Evolutionary conservation across 2,329 filamentous ascomycete genomes (phyloP).

Genomic region (Shiraia sp.): DNA sequence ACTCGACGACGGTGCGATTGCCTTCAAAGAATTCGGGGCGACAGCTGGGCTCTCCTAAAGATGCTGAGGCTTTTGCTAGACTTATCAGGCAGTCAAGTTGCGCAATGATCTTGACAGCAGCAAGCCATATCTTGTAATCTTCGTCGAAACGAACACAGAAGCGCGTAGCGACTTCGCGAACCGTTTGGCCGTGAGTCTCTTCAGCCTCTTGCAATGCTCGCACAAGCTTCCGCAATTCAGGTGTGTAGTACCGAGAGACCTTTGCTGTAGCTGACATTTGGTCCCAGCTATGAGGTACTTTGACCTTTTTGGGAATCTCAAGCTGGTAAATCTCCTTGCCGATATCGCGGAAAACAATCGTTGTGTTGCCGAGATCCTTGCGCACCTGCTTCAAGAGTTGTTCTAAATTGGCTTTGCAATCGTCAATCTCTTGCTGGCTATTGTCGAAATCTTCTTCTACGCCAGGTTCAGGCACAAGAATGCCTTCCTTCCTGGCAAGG

Average conservation of each 20-base stretch:
- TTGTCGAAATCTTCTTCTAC: slow-evolving; percentile 91
- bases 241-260: slow-evolving; percentile 93
- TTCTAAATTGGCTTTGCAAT: slow-evolving; percentile 74
- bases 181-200: slow-evolving; percentile 88
- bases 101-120: slow-evolving; percentile 84
- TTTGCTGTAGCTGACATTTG: slow-evolving; percentile 94
- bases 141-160: slow-evolving; percentile 89
- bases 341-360: slow-evolving; percentile 65
- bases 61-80: slow-evolving; percentile 83
- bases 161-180: slow-evolving; percentile 80
- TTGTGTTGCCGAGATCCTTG: slow-evolving; percentile 72
- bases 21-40: slow-evolving; percentile 85
- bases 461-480: slow-evolving; percentile 82
- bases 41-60: slow-evolving; percentile 84
- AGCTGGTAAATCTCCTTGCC: slow-evolving; percentile 98
- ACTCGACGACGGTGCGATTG: slow-evolving; percentile 85
- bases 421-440: slow-evolving; percentile 75
- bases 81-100: slow-evolving; percentile 95
- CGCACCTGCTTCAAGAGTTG: slow-evolving; percentile 72
- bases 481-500: slow-evolving; percentile 76
- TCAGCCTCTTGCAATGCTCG: slow-evolving; percentile 90
- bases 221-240: slow-evolving; percentile 79
- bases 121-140: slow-evolving; percentile 82
- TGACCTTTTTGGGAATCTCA: slow-evolving; percentile 82
- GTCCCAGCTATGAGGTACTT: slow-evolving; percentile 86